Conservation (phyloP, 495 filamentous ascomycete genomes). For the Aspergillus taichungensis region DNA sequence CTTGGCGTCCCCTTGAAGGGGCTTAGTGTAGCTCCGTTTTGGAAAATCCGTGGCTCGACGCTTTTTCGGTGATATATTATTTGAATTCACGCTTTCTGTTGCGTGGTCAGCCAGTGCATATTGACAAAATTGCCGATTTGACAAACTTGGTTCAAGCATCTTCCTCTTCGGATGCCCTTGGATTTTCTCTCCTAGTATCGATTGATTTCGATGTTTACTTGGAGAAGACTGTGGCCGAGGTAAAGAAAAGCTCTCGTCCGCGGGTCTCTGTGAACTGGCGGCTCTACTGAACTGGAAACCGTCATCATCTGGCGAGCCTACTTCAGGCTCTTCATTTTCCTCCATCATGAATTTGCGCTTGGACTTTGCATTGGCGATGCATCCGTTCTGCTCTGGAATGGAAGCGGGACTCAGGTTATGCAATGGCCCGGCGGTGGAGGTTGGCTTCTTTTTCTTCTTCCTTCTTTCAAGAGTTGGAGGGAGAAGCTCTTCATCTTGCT, state of each 20-base stretch:
- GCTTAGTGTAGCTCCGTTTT: no score
- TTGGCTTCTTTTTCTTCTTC: slow-evolving; percentile 43
- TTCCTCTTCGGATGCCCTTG: slow-evolving; percentile 30
- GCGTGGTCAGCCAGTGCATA: slow-evolving; percentile 5
- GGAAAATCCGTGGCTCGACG: not conserved
- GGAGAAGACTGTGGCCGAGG: slow-evolving; percentile 10
- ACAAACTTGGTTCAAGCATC: slow-evolving; percentile 54
- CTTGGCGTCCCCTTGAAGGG: no score
- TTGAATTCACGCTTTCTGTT: slow-evolving; percentile 47
- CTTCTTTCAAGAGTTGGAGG: slow-evolving; percentile 31
- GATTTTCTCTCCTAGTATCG: slow-evolving; percentile 11
- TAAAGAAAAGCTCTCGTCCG: slow-evolving; percentile 1
- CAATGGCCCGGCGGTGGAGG: slow-evolving; percentile 17
- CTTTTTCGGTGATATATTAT: slow-evolving; percentile 2
- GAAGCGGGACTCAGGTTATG: no score
- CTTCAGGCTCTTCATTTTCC: slow-evolving; percentile 28
- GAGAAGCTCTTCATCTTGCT: slow-evolving; percentile 10
- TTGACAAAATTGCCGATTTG: not conserved
- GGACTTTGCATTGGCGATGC: no score
- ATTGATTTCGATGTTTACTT: slow-evolving; percentile 12
- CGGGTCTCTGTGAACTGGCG: slow-evolving; percentile 6
- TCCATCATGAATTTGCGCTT: slow-evolving; percentile 58
- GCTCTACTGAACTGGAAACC: slow-evolving; percentile 43
- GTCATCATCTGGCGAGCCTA: slow-evolving; percentile 25
- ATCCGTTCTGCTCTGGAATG: not conserved